phyloP scores from a whole-genome alignment of 1,139 yeast species.

The Suhomyces ambrosiae region DNA sequence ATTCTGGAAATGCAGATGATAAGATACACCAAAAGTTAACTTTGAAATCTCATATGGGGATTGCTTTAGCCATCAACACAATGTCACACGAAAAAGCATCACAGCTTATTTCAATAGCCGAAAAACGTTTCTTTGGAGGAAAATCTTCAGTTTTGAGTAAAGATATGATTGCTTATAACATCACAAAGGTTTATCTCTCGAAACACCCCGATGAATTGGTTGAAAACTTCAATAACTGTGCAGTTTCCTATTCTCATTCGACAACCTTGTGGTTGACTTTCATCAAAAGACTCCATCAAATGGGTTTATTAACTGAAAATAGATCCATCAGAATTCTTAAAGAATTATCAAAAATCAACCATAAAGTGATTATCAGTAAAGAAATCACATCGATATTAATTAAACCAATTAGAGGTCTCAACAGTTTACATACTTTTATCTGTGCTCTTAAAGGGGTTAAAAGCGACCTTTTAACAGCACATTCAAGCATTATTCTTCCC shows the following conservation, averaged over 20 bases:
- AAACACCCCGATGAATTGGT: conserved; percentile 37
- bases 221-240: conserved; percentile 33
- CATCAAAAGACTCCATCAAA: conserved; percentile 33
- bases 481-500: conserved; percentile 24
- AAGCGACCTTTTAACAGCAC: conserved; percentile 10
- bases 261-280: conserved; percentile 42
- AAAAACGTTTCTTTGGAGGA: conserved; percentile 23
- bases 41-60: conserved; percentile 43
- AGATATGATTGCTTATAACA: conserved; percentile 27
- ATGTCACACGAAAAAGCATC: conserved; percentile 30
- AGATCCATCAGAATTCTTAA: conserved; percentile 31
- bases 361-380: conserved; percentile 31
- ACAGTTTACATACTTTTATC: conserved; percentile 25
- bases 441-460: conserved; percentile 13
- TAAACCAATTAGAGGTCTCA: conserved; percentile 27
- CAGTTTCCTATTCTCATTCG: conserved; percentile 25
- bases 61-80: conserved; percentile 33
- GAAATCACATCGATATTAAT: conserved; percentile 32
- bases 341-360: conserved; percentile 27
- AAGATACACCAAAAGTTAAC: conserved; percentile 22
- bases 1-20: conserved; percentile 8
- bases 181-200: conserved; percentile 31
- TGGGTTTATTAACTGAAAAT: conserved; percentile 35
- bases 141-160: conserved; percentile 16
- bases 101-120: conserved; percentile 32